Evolutionary conservation across 2,329 filamentous ascomycete species (phyloP), one percentile per base, ranked within the genome.

Genomic region (Gnomoniopsis sp.): DNA sequence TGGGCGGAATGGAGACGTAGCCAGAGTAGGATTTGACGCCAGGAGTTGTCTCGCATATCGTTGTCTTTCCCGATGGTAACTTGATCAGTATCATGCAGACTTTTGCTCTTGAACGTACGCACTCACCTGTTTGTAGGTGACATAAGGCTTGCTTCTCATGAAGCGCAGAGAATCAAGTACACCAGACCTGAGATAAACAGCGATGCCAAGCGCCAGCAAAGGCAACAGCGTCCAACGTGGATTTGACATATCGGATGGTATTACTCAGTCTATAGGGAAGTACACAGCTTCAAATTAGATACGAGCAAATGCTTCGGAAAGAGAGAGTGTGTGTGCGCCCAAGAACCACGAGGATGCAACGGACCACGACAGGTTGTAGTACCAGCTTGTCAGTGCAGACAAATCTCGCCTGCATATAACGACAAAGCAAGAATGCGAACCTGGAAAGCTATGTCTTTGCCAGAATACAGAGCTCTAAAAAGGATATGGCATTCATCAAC

Each of bases 21-120:
- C 85, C 85, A 11, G 82, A 76, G 68, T 83, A 87, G 75, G 69
- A 84, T 84, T 69, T 87, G 80, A 71, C 83, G 75, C 70, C 87
- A 78, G 22, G 76, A 72, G 54, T 75, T 57, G 68, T 85, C 82
- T 55, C 79, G 75, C 52, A 85, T 17, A 52, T 41, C n/a, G 11
- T 41, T n/a, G 30, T 52, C 49, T 52, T 6, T 19, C n/a, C n/a
- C 14, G 11, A 19, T 44, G 43, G 8, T 6, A 19, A 11, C 3
- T 11, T 10, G 15, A 44, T 22, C 10, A 44, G 43, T 17, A 6
- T 19, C 82, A 63, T 75, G 72, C 69, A 83, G 84, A 52, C 82
- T 85, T 41, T 15, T 41, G 0, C 10, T 26, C 77, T 79, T 17
- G n/a, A 26, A n/a, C 2, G 22, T 2, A 21, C 2, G 15, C 3